Evolutionary conservation across 495 filamentous ascomycete species (phyloP).

Genomic region (Penicillium ucsense): DNA sequence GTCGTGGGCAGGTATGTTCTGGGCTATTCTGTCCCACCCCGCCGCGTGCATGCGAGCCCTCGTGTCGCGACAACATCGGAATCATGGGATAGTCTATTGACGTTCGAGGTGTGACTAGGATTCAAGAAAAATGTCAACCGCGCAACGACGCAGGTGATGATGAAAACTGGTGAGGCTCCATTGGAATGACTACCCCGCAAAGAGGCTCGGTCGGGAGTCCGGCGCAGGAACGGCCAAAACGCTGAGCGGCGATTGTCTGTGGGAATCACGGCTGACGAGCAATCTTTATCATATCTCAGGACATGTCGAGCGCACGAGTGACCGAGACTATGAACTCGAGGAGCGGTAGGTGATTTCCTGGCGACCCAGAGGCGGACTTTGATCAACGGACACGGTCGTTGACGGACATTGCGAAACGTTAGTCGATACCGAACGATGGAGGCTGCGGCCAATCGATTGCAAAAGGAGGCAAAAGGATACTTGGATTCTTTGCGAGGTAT

Average conservation of each 20-base stretch:
- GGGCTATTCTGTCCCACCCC: too few relatives aligned
- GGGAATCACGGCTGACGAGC: too few relatives aligned
- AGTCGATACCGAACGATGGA: slow-evolving; percentile 96
- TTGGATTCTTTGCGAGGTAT: slow-evolving; percentile 87
- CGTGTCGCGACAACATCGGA: too few relatives aligned
- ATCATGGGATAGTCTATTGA: too few relatives aligned
- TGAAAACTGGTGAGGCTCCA: slow-evolving; percentile 73
- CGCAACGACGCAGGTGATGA: slow-evolving; percentile 98
- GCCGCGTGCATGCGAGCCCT: too few relatives aligned
- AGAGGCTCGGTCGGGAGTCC: background rate
- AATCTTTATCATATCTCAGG: slow-evolving; percentile 33
- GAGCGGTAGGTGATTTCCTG: slow-evolving; percentile 52
- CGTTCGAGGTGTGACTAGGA: slow-evolving; percentile 38
- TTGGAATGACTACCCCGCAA: slow-evolving; percentile 14
- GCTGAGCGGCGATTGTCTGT: too few relatives aligned
- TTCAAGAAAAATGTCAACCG: slow-evolving; percentile 99
- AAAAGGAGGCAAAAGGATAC: slow-evolving; percentile 97
- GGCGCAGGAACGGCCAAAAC: too few relatives aligned
- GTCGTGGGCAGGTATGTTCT: slow-evolving; percentile 53
- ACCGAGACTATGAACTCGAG: slow-evolving; percentile 97
- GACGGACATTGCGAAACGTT: background rate
- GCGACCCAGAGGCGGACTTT: background rate
- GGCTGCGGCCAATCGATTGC: slow-evolving; percentile 76
- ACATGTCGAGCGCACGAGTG: slow-evolving; percentile 95
- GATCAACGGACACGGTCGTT: slow-evolving; percentile 3